Conservation (phyloP, 768 basidiomycete species). For the Pleurotus tuoliensis region DNA sequence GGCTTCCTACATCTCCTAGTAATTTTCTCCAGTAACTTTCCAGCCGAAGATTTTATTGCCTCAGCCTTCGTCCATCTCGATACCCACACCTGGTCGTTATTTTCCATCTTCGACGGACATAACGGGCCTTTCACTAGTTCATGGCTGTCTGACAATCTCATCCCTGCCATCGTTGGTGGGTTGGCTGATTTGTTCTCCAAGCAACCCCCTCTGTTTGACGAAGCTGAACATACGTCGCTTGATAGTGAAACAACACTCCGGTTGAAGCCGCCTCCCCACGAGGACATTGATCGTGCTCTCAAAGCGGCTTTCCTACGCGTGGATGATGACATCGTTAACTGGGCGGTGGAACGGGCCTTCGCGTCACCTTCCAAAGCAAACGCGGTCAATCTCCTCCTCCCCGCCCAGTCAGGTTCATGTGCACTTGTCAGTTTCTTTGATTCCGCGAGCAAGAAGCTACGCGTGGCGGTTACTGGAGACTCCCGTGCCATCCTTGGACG, state of each 20-base stretch:
- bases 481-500: constrained; percentile 48
- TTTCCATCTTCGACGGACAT: constrained; percentile 28
- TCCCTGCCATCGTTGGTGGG: constrained; percentile 10
- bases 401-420: constrained; percentile 37
- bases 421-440: constrained; percentile 45
- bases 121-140: constrained; percentile 25
- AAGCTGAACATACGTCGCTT: constrained; percentile 8
- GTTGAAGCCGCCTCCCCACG: constrained; percentile 15
- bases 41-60: neutral
- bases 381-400: constrained; percentile 25
- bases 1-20: neutral
- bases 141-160: constrained; percentile 23
- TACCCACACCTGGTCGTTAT: constrained; percentile 24
- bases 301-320: constrained; percentile 32
- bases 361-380: constrained; percentile 19
- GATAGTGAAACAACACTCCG: neutral
- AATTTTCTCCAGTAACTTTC: neutral
- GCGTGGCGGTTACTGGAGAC: constrained; percentile 42
- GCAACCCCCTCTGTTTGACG: constrained; percentile 6
- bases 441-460: constrained; percentile 29
- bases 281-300: constrained; percentile 31
- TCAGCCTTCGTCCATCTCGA: neutral
- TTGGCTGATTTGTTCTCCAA: constrained; percentile 9
- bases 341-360: constrained; percentile 23
- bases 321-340: constrained; percentile 39